Evolutionary conservation across 371 early-diverging fungal species (phyloP).

Genomic region (Mortierella sp.): DNA sequence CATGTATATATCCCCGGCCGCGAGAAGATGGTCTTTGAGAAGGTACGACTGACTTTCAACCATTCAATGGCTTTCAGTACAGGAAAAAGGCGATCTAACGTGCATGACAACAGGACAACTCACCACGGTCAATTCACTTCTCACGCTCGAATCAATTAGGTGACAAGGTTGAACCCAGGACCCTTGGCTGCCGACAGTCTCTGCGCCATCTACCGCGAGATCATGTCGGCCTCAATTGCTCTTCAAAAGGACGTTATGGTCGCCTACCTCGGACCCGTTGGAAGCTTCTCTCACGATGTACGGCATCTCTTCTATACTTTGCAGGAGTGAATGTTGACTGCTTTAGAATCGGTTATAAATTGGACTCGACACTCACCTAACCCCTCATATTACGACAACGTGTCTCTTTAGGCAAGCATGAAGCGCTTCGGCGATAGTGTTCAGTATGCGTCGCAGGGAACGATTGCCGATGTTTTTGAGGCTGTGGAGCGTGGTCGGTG

Average conservation of each 20-base stretch:
- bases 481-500: conserved; percentile 83
- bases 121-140: background rate
- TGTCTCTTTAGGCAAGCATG: conserved; percentile 70
- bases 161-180: conserved; percentile 81
- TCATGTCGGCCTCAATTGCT: conserved; percentile 93
- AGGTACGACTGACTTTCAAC: conserved; percentile 62
- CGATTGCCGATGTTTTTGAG: conserved; percentile 84
- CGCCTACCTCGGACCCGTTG: conserved; percentile 93
- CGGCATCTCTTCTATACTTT: background rate
- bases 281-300: conserved; percentile 93
- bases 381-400: background rate
- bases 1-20: conserved; percentile 78
- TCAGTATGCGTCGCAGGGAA: conserved; percentile 76
- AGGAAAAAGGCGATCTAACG: background rate
- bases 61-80: background rate
- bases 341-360: background rate
- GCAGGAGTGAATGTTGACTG: no score
- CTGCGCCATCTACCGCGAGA: conserved; percentile 90
- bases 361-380: background rate
- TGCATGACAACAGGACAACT: background rate
- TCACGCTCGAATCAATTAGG: conserved; percentile 33
- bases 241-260: conserved; percentile 85
- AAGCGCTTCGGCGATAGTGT: conserved; percentile 86
- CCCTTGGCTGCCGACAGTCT: conserved; percentile 83
- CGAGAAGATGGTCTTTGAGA: conserved; percentile 75